phyloP scores from a whole-genome alignment of 257 asterid species.

The Ophiorrhiza pumila region DNA sequence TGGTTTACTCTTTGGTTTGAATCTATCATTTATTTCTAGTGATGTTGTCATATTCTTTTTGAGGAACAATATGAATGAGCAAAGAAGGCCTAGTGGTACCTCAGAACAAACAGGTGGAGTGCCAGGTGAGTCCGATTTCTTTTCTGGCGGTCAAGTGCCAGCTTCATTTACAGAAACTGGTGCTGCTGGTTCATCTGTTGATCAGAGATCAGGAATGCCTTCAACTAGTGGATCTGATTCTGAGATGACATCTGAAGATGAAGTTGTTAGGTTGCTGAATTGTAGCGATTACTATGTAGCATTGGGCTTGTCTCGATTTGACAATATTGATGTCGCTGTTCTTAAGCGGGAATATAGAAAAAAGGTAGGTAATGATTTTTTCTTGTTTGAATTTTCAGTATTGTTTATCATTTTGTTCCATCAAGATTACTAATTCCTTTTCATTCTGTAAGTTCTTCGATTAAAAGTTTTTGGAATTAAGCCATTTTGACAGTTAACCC shows the following conservation, averaged over 20 bases:
- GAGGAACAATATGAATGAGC: constrained; percentile 57
- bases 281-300: constrained; percentile 83
- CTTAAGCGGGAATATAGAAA: constrained; percentile 83
- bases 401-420: not conserved
- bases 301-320: constrained; percentile 72
- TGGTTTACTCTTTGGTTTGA: constrained; percentile 65
- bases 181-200: constrained; percentile 33
- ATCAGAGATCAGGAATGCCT: constrained; percentile 64
- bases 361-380: constrained; percentile 50
- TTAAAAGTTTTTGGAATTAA: not conserved
- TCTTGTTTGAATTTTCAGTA: not conserved
- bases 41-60: constrained; percentile 68
- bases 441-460: not conserved
- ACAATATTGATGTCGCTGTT: constrained; percentile 56
- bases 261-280: constrained; percentile 70
- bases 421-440: not conserved
- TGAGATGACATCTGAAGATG: constrained; percentile 79
- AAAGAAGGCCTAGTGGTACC: constrained; percentile 41
- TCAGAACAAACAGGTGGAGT: constrained; percentile 61
- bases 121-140: constrained; percentile 50
- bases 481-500: not conserved
- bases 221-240: constrained; percentile 80
- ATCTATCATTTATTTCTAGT: constrained; percentile 81
- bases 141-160: constrained; percentile 44
- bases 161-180: constrained; percentile 40